phyloP scores from a whole-genome alignment of 805 yeast genomes.

The Lachancea mirantina region DNA sequence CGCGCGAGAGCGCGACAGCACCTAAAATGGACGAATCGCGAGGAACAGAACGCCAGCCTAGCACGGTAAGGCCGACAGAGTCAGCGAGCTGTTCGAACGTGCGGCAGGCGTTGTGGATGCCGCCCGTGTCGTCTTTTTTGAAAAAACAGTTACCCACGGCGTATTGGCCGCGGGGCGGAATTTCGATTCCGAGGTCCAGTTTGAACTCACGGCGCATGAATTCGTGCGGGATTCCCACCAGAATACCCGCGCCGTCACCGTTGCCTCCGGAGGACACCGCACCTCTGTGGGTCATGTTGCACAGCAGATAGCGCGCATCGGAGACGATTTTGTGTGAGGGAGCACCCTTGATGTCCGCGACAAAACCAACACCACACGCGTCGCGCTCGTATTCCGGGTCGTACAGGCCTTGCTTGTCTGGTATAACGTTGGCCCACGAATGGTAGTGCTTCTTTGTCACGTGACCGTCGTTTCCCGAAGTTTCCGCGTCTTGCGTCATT shows the following conservation, averaged over 20 bases:
- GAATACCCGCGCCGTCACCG: conserved; percentile 98
- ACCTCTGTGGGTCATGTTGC: conserved; percentile 99
- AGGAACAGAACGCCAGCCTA: conserved; percentile 95
- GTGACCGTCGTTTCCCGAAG: conserved; percentile 1
- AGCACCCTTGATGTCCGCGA: conserved; percentile 85
- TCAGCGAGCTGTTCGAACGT: conserved; percentile 78
- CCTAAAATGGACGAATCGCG: conserved; percentile 91
- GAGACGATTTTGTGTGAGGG: conserved; percentile 87
- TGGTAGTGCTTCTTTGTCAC: too few species aligned
- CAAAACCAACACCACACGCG: conserved; percentile 98
- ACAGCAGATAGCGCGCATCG: conserved; percentile 78
- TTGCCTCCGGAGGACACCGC: conserved; percentile 96
- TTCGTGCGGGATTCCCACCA: conserved; percentile 85
- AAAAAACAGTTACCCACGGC: conserved; percentile 94
- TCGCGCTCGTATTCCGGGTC: conserved; percentile 92
- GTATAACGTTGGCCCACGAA: conserved; percentile 90
- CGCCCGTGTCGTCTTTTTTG: conserved; percentile 69
- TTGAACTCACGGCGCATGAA: conserved; percentile 81
- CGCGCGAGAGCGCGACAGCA: conserved; percentile 89
- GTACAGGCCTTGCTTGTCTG: conserved; percentile 80
- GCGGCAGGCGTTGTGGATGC: conserved; percentile 58
- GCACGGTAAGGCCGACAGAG: conserved; percentile 67
- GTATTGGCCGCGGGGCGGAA: conserved; percentile 80
- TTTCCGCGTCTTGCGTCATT: conserved; percentile 2
- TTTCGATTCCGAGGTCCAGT: conserved; percentile 53